Percentiles rank a stretch among this genome's conserved stretches.
Evolutionary conservation across 306 rosid species (phyloP).

Genomic region (Rubus idaeus): DNA sequence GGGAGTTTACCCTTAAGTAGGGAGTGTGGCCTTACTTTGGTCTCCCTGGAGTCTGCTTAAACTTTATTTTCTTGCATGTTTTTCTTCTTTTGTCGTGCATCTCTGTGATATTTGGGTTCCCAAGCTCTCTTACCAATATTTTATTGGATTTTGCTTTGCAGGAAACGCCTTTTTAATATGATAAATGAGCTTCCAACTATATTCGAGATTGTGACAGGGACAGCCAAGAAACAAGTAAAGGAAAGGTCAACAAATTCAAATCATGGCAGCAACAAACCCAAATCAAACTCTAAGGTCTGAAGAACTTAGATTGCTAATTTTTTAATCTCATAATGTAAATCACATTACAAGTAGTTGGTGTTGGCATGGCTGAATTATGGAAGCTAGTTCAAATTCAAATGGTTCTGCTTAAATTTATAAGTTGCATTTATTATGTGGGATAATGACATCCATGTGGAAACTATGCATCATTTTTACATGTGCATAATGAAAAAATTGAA

Average conservation of each 20-base stretch:
- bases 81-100: neutral
- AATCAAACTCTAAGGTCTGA: slow-evolving; percentile 63
- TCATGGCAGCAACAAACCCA: slow-evolving; percentile 68
- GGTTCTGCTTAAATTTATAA: neutral
- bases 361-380: neutral
- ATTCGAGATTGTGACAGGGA: slow-evolving; percentile 71
- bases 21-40: neutral
- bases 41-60: neutral
- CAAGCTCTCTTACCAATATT: slow-evolving; percentile 8
- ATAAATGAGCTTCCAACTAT: slow-evolving; percentile 87
- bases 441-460: neutral
- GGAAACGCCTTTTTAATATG: slow-evolving; percentile 75
- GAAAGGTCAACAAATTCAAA: slow-evolving; percentile 68
- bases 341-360: neutral
- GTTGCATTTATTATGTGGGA: neutral
- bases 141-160: slow-evolving; percentile 37
- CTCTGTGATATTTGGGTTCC: slow-evolving; percentile 13
- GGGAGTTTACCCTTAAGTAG: neutral
- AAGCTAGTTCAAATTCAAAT: neutral
- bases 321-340: neutral
- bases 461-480: neutral
- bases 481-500: neutral
- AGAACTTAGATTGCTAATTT: slow-evolving; percentile 1
- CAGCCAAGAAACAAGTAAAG: slow-evolving; percentile 68
- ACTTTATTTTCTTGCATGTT: neutral